A percentile compares a stretch with the other conserved stretches of the same genome.
Conservation (phyloP, 306 rosid genomes). For the Quercus bicolor region DNA sequence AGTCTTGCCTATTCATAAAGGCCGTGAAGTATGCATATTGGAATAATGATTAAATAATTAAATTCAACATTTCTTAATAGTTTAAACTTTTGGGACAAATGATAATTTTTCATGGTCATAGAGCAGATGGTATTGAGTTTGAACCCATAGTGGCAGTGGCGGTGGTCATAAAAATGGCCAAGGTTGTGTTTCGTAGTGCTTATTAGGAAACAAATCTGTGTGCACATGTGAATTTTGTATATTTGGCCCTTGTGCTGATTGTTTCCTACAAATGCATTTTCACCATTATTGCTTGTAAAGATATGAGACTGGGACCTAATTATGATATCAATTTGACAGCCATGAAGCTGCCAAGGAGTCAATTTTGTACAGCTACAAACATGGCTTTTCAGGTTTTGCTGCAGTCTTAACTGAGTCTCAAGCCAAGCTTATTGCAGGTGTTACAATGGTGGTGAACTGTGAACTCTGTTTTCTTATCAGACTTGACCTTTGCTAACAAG, state of each 20-base stretch:
- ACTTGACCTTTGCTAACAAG: not conserved
- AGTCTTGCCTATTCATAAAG: no score
- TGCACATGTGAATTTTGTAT: not conserved
- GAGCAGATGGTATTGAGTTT: no score
- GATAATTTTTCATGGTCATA: no score
- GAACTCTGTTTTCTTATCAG: constrained; percentile 1
- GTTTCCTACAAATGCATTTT: not conserved
- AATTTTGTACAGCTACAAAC: constrained; percentile 58
- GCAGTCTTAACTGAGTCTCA: constrained; percentile 49
- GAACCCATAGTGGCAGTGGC: not conserved
- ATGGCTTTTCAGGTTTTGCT: constrained; percentile 67
- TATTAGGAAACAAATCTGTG: not conserved
- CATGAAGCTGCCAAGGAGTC: constrained; percentile 43
- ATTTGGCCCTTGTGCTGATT: not conserved
- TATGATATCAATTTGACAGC: constrained; percentile 27
- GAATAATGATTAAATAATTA: no score
- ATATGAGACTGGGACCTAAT: not conserved
- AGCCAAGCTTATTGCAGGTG: constrained; percentile 66
- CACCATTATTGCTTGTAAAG: not conserved
- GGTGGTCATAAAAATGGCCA: not conserved
- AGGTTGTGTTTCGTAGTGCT: not conserved
- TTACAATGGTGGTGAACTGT: constrained; percentile 28
- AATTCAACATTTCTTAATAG: no score
- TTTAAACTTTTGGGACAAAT: no score
- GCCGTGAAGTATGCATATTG: not conserved